Percentiles rank a stretch among this genome's conserved stretches.
Evolutionary conservation across 2,329 filamentous ascomycete species (phyloP).

Genomic region (Penicillium sp.): DNA sequence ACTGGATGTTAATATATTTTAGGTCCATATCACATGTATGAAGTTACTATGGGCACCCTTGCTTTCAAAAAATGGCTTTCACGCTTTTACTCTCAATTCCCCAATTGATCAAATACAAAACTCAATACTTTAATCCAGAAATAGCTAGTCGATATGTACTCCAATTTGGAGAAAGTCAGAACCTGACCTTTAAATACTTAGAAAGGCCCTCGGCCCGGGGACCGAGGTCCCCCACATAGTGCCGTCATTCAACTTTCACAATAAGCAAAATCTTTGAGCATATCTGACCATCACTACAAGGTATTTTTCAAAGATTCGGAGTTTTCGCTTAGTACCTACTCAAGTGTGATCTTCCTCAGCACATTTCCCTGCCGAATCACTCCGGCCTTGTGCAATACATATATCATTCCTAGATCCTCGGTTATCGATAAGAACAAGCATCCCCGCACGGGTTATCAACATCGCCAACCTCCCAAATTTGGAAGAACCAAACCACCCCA

Average conservation of each 20-base stretch:
- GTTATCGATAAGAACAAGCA: conserved; percentile 19
- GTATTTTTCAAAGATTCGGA: background rate
- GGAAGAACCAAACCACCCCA: background rate
- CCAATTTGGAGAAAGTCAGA: conserved; percentile 9
- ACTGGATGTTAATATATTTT: background rate
- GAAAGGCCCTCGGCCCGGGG: conserved; percentile 6
- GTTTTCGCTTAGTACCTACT: no score
- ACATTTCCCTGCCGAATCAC: background rate
- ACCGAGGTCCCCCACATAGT: conserved; percentile 9
- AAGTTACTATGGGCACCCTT: no score
- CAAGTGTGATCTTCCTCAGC: background rate
- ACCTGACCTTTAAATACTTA: conserved; percentile 1
- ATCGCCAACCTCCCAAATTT: background rate
- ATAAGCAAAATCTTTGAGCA: background rate
- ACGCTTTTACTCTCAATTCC: background rate
- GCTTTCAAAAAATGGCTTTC: background rate
- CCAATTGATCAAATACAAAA: background rate
- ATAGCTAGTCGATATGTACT: background rate
- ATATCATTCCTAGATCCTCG: conserved; percentile 5
- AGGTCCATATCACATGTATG: background rate
- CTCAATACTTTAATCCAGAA: background rate
- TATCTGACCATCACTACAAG: background rate
- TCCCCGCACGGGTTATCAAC: conserved; percentile 13
- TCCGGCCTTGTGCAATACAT: background rate
- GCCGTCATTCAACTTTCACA: background rate